Evolutionary conservation across 176 grass and related monocot species (phyloP), one percentile per base, ranked within the genome.

Genomic region (barley (Hordeum vulgare)): DNA sequence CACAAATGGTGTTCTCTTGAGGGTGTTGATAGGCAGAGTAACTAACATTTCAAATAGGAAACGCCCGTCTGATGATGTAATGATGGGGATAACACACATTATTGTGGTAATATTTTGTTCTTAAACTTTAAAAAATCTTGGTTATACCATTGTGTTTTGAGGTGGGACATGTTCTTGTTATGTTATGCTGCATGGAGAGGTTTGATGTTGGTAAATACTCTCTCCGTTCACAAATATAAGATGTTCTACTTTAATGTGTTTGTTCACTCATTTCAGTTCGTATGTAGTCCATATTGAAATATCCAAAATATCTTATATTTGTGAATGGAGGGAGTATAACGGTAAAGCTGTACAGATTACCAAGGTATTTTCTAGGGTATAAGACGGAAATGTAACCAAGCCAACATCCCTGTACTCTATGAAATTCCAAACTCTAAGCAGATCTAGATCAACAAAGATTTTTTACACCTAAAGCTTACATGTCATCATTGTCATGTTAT

Each of bases 1-100:
- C 77, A 98, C 96, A 56, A 98, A 98, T 88, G 96, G 96, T 7
- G n/a, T 98, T 86, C 89, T 98, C 86, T 84, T 98, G 83, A 95
- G 91, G 76, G 10, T 98, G 60, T 85, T 98, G 83, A 88, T 98
- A 80, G 85, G 93, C 60, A 91, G 96, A 87, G 91, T 90, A 74
- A 71, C 83, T 85, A 93, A 90, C 61, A 4, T 76, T 23, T 80
- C 83, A 68, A 87, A 59, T 31, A 45, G 6, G 14, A 85, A 88
- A 51, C 65, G 4, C 4, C 47, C 35, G 8, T 25, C 77, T 29
- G 89, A 86, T 89, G 96, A 95, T 81, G 73, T 77, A 74, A 66
- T 98, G 76, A 84, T 81, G 78, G 86, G 82, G 78, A 94, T 98
- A 82, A 90, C 96, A 29, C 96, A 98, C 83, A 90, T 98, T 84